Evolutionary conservation across 306 rosid genomes (phyloP), one percentile per base, ranked within the genome.

Genomic region (Cicer arietinum): DNA sequence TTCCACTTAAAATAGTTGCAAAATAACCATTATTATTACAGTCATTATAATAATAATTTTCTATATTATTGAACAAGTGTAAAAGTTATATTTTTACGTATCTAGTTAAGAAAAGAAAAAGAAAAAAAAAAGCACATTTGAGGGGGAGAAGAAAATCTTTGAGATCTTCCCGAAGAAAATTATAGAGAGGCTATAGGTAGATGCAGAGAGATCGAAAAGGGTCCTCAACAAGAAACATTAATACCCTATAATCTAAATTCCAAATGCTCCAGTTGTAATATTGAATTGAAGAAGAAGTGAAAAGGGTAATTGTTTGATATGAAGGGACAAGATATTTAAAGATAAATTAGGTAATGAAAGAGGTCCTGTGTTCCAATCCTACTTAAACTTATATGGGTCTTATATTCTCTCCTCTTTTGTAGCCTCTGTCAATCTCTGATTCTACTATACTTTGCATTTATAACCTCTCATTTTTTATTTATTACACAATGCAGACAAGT

Each of bases 401-500:
- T 79, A 77, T 69, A 83, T 79, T 82, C 82, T 69, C 77, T 72
- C 63, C 77, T 53, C 67, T 71, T 50, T 51, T 71, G 53, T 81
- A 64, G 64, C 20, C 79, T 71, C 77, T 62, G 45, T 39, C 67
- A 41, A 63, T 79, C 74, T 82, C 74, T 82, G 76, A 74, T 64
- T 11, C 42, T 67, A 41, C 42, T n/a, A 59, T 13, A 17, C 67
- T 64, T 77, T 2, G 83, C 87, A 87, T 83, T 89, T 77, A 89
- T 59, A 78, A 80, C 81, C 83, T 14, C 16, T 48, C 39, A 16
- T 60, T 73, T 73, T 65, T 59, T 65, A 76, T 60, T 83, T 58
- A 86, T 84, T 81, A 42, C 46, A 30, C 46, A 42, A 61, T 75
- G 75, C 90, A 82, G 89, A 84, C 17, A 59, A 59, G 65, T 25